These are phyloP conservation scores for Arthromyces matolae DNA, from an alignment of 768 basidiomycete genomes.

Conservation along the genomic window DNA sequence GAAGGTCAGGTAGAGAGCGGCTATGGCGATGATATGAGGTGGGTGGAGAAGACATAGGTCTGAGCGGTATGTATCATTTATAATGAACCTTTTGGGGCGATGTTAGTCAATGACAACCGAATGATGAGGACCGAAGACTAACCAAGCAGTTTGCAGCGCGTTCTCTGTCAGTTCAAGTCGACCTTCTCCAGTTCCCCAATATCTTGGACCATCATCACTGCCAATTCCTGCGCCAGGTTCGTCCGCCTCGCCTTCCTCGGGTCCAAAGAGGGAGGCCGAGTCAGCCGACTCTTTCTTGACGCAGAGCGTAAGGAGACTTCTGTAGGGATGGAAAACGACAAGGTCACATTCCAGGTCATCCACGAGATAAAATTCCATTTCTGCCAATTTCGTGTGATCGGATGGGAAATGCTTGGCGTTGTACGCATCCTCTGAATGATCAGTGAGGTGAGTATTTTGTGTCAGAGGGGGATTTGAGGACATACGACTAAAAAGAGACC, in stretches of 20 bases:
- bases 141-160: slow-evolving; percentile 92
- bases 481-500: slow-evolving; percentile 69
- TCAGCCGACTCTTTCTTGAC: slow-evolving; percentile 50
- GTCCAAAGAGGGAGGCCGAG: slow-evolving; percentile 35
- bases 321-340: slow-evolving; percentile 91
- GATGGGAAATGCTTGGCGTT: slow-evolving; percentile 76
- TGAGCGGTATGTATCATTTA: slow-evolving; percentile 95
- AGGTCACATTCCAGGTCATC: slow-evolving; percentile 96
- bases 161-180: slow-evolving; percentile 71
- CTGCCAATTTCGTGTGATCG: slow-evolving; percentile 89
- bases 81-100: slow-evolving; percentile 67
- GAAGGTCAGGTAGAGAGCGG: slow-evolving; percentile 86
- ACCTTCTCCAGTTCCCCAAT: slow-evolving; percentile 80
- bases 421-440: slow-evolving; percentile 54
- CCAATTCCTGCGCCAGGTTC: slow-evolving; percentile 48
- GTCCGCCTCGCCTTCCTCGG: slow-evolving; percentile 54
- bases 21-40: slow-evolving; percentile 90
- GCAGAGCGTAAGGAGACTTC: slow-evolving; percentile 77
- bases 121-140: slow-evolving; percentile 19
- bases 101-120: background rate
- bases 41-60: slow-evolving; percentile 93
- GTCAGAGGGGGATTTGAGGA: slow-evolving; percentile 9
- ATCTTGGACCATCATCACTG: slow-evolving; percentile 53
- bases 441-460: background rate
- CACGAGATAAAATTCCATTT: slow-evolving; percentile 99